phyloP scores from a whole-genome alignment of 805 yeast genomes.

The Yamadazyma sp. region DNA sequence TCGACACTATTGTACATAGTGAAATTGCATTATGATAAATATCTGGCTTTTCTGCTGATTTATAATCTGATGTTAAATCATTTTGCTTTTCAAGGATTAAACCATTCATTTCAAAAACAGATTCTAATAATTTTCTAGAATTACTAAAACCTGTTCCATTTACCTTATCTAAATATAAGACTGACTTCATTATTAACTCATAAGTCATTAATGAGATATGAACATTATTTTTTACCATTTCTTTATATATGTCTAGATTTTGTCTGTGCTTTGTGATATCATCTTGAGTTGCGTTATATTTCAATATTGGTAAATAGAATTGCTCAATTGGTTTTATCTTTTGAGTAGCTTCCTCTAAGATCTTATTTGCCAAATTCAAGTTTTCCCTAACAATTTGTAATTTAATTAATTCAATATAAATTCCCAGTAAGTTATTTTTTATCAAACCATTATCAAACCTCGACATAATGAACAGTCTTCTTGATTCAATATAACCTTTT shows the following conservation, averaged over 20 bases:
- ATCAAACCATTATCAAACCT: slow-evolving; percentile 1
- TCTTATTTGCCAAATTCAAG: slow-evolving; percentile 18
- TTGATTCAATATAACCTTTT: slow-evolving; percentile 4
- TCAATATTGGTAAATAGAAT: slow-evolving; percentile 29
- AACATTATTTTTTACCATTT: slow-evolving; percentile 28
- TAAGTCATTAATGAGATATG: slow-evolving; percentile 27
- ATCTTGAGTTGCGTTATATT: slow-evolving; percentile 15
- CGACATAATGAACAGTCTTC: slow-evolving; percentile 2
- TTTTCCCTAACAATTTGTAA: slow-evolving; percentile 17
- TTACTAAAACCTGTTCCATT: slow-evolving; percentile 13
- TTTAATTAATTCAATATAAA: slow-evolving; percentile 25
- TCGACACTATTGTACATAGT: slow-evolving; percentile 25
- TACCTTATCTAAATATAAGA: slow-evolving; percentile 17
- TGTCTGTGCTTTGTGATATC: slow-evolving; percentile 19
- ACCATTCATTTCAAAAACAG: slow-evolving; percentile 32
- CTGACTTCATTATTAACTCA: slow-evolving; percentile 27
- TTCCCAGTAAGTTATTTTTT: not conserved
- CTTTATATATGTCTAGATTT: slow-evolving; percentile 28
- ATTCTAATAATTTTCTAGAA: slow-evolving; percentile 19
- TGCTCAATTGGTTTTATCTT: slow-evolving; percentile 20
- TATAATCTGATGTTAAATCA: slow-evolving; percentile 2
- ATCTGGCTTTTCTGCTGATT: slow-evolving; percentile 1
- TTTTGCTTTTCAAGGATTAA: slow-evolving; percentile 13
- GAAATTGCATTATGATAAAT: slow-evolving; percentile 14
- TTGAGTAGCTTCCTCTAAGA: slow-evolving; percentile 16